Evolutionary conservation across 352 stramenopile genomes (phyloP), one percentile per base, ranked within the genome.

Genomic region (Blastocystis sp.): DNA sequence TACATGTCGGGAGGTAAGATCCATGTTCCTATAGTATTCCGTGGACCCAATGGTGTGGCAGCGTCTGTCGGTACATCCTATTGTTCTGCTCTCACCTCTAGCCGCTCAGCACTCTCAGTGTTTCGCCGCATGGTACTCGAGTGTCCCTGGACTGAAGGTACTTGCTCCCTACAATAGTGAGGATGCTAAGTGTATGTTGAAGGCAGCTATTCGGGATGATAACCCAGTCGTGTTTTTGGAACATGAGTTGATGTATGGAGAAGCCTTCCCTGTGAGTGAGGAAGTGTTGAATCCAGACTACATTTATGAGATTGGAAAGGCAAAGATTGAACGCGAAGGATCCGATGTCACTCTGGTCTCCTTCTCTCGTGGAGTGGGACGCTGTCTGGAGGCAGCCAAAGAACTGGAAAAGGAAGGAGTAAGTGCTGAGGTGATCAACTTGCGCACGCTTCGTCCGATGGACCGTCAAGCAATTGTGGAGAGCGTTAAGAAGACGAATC

Each of bases 1-100:
- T 99, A 99, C 93, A 99, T 99, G 97, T 96, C 91, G 78, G 95
- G 94, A 67, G 97, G 97, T 56, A 93, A 98, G 90, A 96, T 98
- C 88, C 93, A 93, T 78, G 96, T 97, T 87, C 97, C 97, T 14
- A 98, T 99, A 88, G 97, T 99, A 39, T 99, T 99, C 92, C 94
- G 97, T 52, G 97, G 97, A 73, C 94, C 97, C 37, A 99, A 99
- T 92, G 97, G 96, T 39, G 94, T 95, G 61, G 95, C 95, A 46
- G 93, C 95, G n/a, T 96, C 94, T 89, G 97, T 98, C 61, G 94
- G 94, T 71, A 71, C 16, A 39, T n/a, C 3, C 35, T 12, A 3
- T 39, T 29, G 59, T 2, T 24, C 4, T 35, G 1, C 5, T 3
- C 12, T 14, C 1, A 19, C 59, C 4, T 46, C 39, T 39, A 71